Percentiles rank a stretch among this genome's conserved stretches.
These are phyloP conservation scores for Boletus rubescentipes DNA, from an alignment of 768 basidiomycete genomes.

Conservation along the genomic window DNA sequence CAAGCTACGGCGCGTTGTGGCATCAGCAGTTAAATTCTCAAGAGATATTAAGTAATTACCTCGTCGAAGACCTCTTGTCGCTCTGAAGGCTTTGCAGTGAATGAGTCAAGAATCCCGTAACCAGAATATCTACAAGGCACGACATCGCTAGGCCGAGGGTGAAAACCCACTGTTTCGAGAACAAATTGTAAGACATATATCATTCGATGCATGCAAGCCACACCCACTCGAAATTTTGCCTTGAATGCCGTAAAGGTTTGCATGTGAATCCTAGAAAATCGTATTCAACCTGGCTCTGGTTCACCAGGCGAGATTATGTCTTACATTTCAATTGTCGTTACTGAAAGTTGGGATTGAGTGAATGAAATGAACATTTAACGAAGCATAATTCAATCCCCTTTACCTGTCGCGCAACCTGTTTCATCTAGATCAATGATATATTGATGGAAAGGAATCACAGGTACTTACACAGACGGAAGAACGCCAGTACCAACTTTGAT, in stretches of 20 bases:
- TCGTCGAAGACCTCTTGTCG: conserved; percentile 40
- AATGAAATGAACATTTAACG: conserved; percentile 14
- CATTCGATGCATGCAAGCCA: neutral
- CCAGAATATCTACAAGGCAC: conserved; percentile 47
- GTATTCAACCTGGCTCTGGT: neutral
- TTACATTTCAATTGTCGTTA: conserved; percentile 33
- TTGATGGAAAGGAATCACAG: neutral
- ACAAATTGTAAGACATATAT: neutral
- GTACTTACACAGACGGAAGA: conserved; percentile 33
- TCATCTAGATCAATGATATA: neutral
- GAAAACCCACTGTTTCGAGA: conserved; percentile 43
- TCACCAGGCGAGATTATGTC: neutral
- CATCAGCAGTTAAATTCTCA: too few relatives aligned
- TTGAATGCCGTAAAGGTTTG: conserved; percentile 26
- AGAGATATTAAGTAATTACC: conserved; percentile 20
- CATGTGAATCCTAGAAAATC: conserved; percentile 24
- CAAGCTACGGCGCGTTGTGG: conserved; percentile 31
- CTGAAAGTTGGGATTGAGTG: conserved; percentile 18
- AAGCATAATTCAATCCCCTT: neutral
- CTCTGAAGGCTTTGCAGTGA: conserved; percentile 40
- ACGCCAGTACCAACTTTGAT: conserved; percentile 28
- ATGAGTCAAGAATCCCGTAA: conserved; percentile 45
- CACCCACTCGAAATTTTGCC: conserved; percentile 21
- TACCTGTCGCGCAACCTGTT: conserved; percentile 38
- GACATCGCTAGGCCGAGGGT: conserved; percentile 52